phyloP scores from a whole-genome alignment of 1,284 basidiomycete genomes.

The Leccinum subrobustum region DNA sequence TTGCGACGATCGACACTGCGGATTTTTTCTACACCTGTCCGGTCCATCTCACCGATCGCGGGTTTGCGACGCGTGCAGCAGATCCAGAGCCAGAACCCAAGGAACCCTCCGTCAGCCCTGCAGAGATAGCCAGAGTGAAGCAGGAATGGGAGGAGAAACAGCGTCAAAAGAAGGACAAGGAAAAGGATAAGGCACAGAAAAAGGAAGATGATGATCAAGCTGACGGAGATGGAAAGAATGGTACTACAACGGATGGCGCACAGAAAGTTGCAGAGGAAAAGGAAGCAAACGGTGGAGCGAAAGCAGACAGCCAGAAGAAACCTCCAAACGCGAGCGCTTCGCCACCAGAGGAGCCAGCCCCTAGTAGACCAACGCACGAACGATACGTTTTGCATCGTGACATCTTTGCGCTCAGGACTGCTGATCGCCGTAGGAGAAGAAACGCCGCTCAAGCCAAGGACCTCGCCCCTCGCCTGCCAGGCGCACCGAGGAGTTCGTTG shows the following conservation, averaged over 20 bases:
- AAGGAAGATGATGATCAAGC: constrained; percentile 32
- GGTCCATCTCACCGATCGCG: constrained; percentile 63
- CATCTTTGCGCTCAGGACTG: constrained; percentile 59
- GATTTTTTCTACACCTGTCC: constrained; percentile 77
- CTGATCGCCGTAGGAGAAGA: constrained; percentile 55
- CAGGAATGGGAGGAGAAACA: constrained; percentile 78
- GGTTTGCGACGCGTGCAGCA: constrained; percentile 61
- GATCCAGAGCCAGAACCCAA: constrained; percentile 39
- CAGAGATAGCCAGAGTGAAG: constrained; percentile 73
- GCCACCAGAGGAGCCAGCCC: constrained; percentile 29
- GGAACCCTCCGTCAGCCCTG: constrained; percentile 50
- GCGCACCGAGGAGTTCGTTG: constrained; percentile 37
- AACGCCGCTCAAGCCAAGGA: constrained; percentile 56
- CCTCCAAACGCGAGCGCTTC: constrained; percentile 23
- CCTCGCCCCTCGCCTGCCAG: constrained; percentile 55
- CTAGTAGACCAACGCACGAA: constrained; percentile 43
- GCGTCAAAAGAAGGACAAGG: constrained; percentile 47
- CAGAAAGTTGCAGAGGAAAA: constrained; percentile 19
- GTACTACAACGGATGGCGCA: constrained; percentile 22
- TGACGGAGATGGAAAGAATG: constrained; percentile 32
- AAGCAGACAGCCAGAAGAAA: constrained; percentile 28
- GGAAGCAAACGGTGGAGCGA: constrained; percentile 26
- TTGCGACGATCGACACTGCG: constrained; percentile 70
- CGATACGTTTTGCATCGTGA: constrained; percentile 58
- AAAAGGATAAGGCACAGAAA: constrained; percentile 53